A percentile compares a stretch with the other conserved stretches of the same genome.
Conservation (phyloP, 2,329 filamentous ascomycete genomes). For the Raffaelea albimanens region DNA sequence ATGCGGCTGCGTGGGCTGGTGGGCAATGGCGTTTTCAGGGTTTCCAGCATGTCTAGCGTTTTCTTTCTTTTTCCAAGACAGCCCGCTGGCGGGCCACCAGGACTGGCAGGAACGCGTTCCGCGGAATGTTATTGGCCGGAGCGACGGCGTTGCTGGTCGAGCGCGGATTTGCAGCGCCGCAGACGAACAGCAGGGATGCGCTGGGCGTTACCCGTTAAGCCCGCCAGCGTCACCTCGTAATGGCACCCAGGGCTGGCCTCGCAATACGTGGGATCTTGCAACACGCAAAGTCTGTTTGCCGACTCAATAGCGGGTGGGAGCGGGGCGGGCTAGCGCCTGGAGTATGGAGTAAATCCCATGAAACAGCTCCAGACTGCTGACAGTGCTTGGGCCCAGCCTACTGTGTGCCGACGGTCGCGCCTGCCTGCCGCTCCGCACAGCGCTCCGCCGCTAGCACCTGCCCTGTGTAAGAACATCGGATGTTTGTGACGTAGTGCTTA, state of each 20-base stretch:
- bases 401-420: too few species aligned
- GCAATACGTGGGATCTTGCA: too few species aligned
- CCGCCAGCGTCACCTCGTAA: not conserved
- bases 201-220: not conserved
- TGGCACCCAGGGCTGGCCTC: too few species aligned
- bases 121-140: not conserved
- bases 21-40: too few species aligned
- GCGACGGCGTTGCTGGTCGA: not conserved
- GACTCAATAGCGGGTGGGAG: too few species aligned
- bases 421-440: constrained; percentile 1
- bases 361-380: not conserved
- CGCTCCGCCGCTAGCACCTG: not conserved
- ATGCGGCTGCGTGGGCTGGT: too few species aligned
- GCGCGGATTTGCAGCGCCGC: not conserved
- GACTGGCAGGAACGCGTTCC: too few species aligned
- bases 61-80: not conserved
- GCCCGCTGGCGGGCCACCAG: too few species aligned
- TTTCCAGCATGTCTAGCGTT: not conserved
- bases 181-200: not conserved
- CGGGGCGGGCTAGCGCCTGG: too few species aligned
- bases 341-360: not conserved
- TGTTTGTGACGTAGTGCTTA: constrained; percentile 8
- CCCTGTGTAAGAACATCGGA: constrained; percentile 3
- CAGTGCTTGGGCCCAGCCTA: not conserved
- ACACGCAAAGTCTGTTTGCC: too few species aligned